Evolutionary conservation across 1,284 basidiomycete genomes (phyloP).

Genomic region (Jaminaea rosea): DNA sequence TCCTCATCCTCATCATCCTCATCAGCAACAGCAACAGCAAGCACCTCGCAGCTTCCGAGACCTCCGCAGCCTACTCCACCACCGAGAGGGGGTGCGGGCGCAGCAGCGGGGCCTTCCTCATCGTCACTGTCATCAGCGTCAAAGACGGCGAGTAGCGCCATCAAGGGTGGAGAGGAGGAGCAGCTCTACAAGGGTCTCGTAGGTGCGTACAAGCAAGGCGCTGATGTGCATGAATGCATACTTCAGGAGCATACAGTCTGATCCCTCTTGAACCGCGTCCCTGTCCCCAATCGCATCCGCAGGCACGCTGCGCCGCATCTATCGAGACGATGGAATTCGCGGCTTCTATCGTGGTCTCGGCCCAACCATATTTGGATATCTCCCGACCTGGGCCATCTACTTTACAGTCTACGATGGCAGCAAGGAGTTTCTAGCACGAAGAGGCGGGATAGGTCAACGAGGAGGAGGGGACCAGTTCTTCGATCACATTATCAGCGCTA

Average conservation of each 20-base stretch:
- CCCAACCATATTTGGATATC: conserved; percentile 43
- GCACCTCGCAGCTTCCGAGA: neutral
- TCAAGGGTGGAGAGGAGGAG: neutral
- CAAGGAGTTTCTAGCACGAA: conserved; percentile 16
- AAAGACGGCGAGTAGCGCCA: neutral
- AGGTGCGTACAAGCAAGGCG: conserved; percentile 1
- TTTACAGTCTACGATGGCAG: conserved; percentile 42
- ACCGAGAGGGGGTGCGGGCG: neutral
- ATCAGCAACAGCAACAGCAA: too few relatives aligned
- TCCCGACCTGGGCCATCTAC: conserved; percentile 47
- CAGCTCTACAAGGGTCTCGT: conserved; percentile 2
- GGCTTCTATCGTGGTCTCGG: conserved; percentile 45
- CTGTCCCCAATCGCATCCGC: neutral
- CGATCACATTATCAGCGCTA: conserved; percentile 38
- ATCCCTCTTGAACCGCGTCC: neutral
- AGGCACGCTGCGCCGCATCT: conserved; percentile 27
- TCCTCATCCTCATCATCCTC: too few relatives aligned
- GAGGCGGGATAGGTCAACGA: neutral
- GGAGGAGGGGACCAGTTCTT: conserved; percentile 24
- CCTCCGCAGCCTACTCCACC: neutral
- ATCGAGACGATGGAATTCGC: conserved; percentile 32
- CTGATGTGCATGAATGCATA: neutral
- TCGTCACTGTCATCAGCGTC: neutral
- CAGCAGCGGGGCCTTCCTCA: too few relatives aligned
- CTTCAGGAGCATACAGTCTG: neutral